A percentile compares a stretch with the other conserved stretches of the same genome.
These are phyloP conservation scores for Angomonas deanei DNA, from an alignment of 208 protist species.

Conservation along the genomic window DNA sequence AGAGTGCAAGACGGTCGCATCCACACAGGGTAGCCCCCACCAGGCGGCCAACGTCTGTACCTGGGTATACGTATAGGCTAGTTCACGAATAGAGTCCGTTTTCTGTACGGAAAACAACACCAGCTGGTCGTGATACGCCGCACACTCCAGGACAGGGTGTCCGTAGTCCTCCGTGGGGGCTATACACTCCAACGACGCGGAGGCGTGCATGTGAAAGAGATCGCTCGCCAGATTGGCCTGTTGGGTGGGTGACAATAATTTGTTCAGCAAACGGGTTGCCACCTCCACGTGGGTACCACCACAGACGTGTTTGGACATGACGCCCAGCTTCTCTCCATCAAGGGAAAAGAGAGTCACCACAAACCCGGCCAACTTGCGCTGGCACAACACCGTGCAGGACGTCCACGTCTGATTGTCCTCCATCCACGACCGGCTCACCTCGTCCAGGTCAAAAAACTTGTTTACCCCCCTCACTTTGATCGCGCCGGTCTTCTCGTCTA, in stretches of 20 bases:
- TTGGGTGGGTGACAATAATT: conserved; percentile 20
- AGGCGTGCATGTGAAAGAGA: conserved; percentile 25
- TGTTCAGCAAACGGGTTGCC: conserved; percentile 34
- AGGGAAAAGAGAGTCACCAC: conserved; percentile 75
- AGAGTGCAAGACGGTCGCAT: conserved; percentile 13
- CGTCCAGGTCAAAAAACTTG: conserved; percentile 80
- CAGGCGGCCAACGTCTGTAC: conserved; percentile 14
- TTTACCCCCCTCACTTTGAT: conserved; percentile 81
- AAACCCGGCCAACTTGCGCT: conserved; percentile 88
- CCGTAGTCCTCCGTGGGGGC: conserved; percentile 23
- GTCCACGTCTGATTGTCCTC: conserved; percentile 32
- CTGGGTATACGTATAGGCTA: conserved; percentile 21
- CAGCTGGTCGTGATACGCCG: conserved; percentile 36
- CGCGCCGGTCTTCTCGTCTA: conserved; percentile 34
- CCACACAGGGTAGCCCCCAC: conserved; percentile 51
- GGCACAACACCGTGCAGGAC: conserved; percentile 37
- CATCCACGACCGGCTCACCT: conserved; percentile 36
- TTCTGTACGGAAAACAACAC: conserved; percentile 61
- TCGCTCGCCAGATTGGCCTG: conserved; percentile 36
- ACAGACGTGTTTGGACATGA: conserved; percentile 78
- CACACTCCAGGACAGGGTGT: conserved; percentile 71
- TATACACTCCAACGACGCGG: conserved; percentile 75
- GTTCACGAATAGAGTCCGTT: conserved; percentile 36
- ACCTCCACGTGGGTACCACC: conserved; percentile 73
- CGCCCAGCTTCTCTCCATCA: conserved; percentile 46